Evolutionary conservation across 176 grass and related monocot species (phyloP).

Genomic region (Tillandsia leiboldiana): DNA sequence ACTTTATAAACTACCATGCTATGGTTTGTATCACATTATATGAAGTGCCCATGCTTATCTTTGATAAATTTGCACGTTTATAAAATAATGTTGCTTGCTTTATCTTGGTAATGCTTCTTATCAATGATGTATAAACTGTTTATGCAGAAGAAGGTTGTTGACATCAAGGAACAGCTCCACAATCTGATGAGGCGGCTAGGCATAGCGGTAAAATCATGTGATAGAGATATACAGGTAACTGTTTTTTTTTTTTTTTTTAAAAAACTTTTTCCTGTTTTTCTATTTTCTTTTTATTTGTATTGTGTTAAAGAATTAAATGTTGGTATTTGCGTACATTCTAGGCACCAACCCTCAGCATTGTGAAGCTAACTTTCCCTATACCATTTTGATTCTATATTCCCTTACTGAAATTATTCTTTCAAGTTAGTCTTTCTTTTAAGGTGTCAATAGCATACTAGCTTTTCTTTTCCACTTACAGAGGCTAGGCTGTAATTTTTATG

Average conservation of each 20-base stretch:
- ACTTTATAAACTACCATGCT: slow-evolving; percentile 89
- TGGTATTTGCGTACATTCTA: too few species aligned
- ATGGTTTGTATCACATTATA: slow-evolving; percentile 46
- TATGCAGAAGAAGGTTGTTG: slow-evolving; percentile 78
- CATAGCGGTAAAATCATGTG: slow-evolving; percentile 71
- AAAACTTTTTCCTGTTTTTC: neutral
- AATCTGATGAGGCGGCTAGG: slow-evolving; percentile 68
- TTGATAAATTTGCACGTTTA: neutral
- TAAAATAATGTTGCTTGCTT: neutral
- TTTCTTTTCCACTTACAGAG: neutral
- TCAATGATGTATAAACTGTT: neutral
- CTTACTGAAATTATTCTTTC: too few species aligned
- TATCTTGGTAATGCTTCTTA: neutral
- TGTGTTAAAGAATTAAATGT: neutral
- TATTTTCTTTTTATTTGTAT: slow-evolving; percentile 8
- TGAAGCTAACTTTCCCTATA: too few species aligned
- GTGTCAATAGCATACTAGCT: neutral
- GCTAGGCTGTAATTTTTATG: slow-evolving; percentile 4
- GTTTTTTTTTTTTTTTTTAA: slow-evolving; percentile 5
- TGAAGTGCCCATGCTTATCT: slow-evolving; percentile 3
- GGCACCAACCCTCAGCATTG: too few species aligned
- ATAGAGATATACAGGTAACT: slow-evolving; percentile 72
- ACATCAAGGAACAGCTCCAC: slow-evolving; percentile 80
- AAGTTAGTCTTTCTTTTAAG: neutral
- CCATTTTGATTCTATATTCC: too few species aligned